These are phyloP conservation scores for Spatholobus suberectus DNA, from an alignment of 306 rosid species.

Conservation along the genomic window DNA sequence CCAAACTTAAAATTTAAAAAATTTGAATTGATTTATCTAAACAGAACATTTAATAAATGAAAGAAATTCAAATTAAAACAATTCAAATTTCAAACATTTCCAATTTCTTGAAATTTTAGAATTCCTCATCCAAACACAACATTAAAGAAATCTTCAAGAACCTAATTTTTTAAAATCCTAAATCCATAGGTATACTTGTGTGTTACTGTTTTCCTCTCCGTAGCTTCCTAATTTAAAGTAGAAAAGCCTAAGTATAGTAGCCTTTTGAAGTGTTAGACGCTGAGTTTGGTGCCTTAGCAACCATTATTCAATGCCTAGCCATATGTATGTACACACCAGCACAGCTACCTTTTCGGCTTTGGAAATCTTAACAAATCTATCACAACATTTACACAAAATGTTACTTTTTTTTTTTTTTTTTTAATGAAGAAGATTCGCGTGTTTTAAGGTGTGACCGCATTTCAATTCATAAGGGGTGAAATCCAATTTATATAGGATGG, in stretches of 20 bases:
- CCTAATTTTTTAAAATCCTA: neutral
- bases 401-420: too few relatives aligned
- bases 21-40: too few relatives aligned
- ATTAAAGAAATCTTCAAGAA: neutral
- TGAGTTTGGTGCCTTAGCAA: neutral
- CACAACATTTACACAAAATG: neutral
- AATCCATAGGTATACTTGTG: neutral
- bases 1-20: too few relatives aligned
- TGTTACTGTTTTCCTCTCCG: neutral
- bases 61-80: too few relatives aligned
- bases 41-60: too few relatives aligned
- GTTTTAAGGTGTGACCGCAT: neutral
- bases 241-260: neutral
- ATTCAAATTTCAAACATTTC: too few relatives aligned
- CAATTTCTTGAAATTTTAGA: too few relatives aligned
- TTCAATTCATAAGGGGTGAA: neutral
- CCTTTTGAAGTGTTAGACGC: neutral
- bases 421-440: neutral
- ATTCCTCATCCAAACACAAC: too few relatives aligned
- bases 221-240: neutral
- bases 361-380: neutral
- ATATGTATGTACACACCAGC: neutral
- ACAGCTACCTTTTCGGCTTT: neutral
- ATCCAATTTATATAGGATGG: neutral
- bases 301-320: neutral